Percentiles rank a stretch among this genome's conserved stretches.
These are phyloP conservation scores for Lichtheimia ramosa DNA, from an alignment of 371 early-diverging fungal genomes.

Conservation along the genomic window DNA sequence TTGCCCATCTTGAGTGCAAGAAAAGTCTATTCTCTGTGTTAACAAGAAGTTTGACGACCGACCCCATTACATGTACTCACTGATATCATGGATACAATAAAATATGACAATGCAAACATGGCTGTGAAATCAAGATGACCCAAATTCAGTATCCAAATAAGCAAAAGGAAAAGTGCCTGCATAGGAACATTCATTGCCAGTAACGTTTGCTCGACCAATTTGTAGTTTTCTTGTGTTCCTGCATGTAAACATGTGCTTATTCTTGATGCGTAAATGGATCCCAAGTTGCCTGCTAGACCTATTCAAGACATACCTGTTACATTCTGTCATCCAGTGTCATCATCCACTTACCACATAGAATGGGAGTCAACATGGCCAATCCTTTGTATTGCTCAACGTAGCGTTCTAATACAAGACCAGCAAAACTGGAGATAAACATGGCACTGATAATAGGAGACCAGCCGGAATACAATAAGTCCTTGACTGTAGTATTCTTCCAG, in stretches of 20 bases:
- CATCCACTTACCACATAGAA: slow-evolving; percentile 61
- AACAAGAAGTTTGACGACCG: not conserved
- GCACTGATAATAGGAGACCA: slow-evolving; percentile 82
- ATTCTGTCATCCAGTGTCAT: not conserved
- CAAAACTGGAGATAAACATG: slow-evolving; percentile 80
- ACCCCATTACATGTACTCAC: slow-evolving; percentile 26
- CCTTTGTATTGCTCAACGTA: slow-evolving; percentile 74
- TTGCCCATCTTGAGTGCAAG: slow-evolving; percentile 55
- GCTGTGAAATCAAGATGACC: slow-evolving; percentile 50
- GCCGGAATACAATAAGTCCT: slow-evolving; percentile 68
- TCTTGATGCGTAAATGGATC: slow-evolving; percentile 82
- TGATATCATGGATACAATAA: slow-evolving; percentile 38
- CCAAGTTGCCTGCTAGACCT: slow-evolving; percentile 75
- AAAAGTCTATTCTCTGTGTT: slow-evolving; percentile 29
- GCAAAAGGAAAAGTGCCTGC: slow-evolving; percentile 66
- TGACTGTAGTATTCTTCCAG: slow-evolving; percentile 61
- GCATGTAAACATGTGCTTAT: slow-evolving; percentile 81
- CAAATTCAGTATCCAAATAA: slow-evolving; percentile 58
- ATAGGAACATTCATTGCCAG: slow-evolving; percentile 76
- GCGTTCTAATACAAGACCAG: slow-evolving; percentile 82
- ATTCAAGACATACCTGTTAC: too few relatives aligned
- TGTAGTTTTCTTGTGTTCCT: slow-evolving; percentile 55
- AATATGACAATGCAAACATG: slow-evolving; percentile 39
- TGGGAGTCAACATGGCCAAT: slow-evolving; percentile 76
- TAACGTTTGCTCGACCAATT: slow-evolving; percentile 57